Percentiles rank a stretch among this genome's conserved stretches.
Evolutionary conservation across 768 basidiomycete species (phyloP).

Genomic region (Fistulinella prunicolor): DNA sequence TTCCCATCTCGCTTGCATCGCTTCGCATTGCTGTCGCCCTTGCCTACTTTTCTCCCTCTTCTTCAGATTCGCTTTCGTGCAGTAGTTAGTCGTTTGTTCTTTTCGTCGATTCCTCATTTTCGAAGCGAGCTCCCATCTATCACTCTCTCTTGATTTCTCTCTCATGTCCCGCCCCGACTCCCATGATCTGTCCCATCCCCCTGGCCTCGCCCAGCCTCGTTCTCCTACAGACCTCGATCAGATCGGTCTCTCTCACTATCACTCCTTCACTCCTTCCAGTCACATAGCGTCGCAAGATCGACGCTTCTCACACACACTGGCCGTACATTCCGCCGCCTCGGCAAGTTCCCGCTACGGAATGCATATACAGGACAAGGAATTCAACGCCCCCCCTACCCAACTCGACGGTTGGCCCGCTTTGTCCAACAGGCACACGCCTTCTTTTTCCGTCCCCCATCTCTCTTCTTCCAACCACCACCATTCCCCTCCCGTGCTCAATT

Average conservation of each 20-base stretch:
- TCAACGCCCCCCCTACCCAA: conserved; percentile 20
- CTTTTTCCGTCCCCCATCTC: conserved; percentile 21
- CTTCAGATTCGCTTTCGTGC: conserved; percentile 29
- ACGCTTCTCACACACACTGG: conserved; percentile 13
- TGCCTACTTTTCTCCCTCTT: no score
- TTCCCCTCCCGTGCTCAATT: conserved; percentile 32
- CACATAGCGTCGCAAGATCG: conserved; percentile 24
- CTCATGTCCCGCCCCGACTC: conserved; percentile 45
- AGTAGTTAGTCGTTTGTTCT: conserved; percentile 28
- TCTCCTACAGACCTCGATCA: conserved; percentile 32
- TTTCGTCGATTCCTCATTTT: conserved; percentile 24
- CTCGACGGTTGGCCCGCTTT: conserved; percentile 31
- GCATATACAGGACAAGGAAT: conserved; percentile 37
- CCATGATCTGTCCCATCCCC: no score
- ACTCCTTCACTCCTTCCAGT: conserved; percentile 9
- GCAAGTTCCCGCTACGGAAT: conserved; percentile 36
- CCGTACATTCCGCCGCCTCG: conserved; percentile 22
- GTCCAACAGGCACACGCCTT: conserved; percentile 35
- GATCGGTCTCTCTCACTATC: conserved; percentile 12
- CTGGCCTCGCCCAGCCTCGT: not conserved
- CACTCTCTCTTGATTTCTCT: conserved; percentile 2
- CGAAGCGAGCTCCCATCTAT: conserved; percentile 16
- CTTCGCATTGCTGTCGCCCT: conserved; percentile 35
- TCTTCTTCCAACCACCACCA: conserved; percentile 48
- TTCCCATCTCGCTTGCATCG: conserved; percentile 30